Evolutionary conservation across 2,329 filamentous ascomycete genomes (phyloP).

Genomic region (Tricladium varicosporioides): DNA sequence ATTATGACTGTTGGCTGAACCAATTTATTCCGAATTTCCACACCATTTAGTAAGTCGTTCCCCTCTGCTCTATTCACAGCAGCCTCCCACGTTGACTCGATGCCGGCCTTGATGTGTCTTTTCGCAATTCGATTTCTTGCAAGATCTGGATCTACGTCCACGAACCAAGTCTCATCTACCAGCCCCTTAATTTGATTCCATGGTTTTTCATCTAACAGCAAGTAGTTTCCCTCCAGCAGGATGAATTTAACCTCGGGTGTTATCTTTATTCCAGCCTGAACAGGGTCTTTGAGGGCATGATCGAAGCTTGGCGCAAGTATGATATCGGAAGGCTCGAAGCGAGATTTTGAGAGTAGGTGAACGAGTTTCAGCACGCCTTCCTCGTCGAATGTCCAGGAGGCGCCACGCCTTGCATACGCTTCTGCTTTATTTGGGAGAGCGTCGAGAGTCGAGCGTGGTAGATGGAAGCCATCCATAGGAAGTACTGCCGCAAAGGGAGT

Average conservation of each 20-base stretch:
- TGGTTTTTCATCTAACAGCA: conserved; percentile 60
- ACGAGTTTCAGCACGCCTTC: conserved; percentile 67
- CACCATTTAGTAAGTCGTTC: conserved; percentile 84
- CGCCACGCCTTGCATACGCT: conserved; percentile 79
- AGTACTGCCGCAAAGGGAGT: conserved; percentile 66
- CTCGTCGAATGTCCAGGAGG: conserved; percentile 91
- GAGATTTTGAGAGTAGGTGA: conserved; percentile 29
- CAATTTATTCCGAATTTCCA: conserved; percentile 67
- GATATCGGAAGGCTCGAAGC: conserved; percentile 15
- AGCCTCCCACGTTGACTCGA: conserved; percentile 66
- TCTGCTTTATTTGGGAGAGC: conserved; percentile 72
- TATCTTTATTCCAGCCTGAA: conserved; percentile 64
- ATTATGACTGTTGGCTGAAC: conserved; percentile 64
- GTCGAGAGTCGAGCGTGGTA: conserved; percentile 75
- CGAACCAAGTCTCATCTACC: conserved; percentile 76
- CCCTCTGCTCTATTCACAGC: conserved; percentile 70
- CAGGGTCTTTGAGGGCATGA: conserved; percentile 75
- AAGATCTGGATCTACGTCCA: conserved; percentile 68
- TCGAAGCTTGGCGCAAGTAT: conserved; percentile 73
- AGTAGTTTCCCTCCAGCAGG: conserved; percentile 76
- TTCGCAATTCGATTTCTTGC: conserved; percentile 68
- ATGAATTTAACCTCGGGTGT: conserved; percentile 59
- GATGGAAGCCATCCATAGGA: conserved; percentile 93
- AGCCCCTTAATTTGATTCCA: conserved; percentile 64
- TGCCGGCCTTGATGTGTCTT: conserved; percentile 76